These are phyloP conservation scores for Annulohypoxylon truncatum DNA, from an alignment of 2,329 filamentous ascomycete species.

Conservation along the genomic window DNA sequence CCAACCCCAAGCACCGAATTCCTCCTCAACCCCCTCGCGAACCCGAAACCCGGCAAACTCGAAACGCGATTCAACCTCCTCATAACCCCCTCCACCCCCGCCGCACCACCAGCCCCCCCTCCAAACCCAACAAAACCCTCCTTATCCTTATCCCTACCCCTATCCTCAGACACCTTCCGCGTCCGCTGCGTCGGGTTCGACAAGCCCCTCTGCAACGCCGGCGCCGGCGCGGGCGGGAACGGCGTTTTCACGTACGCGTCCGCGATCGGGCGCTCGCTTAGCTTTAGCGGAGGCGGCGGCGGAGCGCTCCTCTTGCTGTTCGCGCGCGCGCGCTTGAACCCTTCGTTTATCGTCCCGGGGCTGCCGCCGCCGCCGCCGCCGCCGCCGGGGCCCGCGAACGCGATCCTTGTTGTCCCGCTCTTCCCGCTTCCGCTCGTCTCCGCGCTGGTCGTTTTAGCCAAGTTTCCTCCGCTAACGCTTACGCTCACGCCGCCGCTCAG, in stretches of 20 bases:
- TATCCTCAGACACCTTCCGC: not conserved
- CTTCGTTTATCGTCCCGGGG: too few relatives aligned
- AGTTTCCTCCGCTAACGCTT: too few relatives aligned
- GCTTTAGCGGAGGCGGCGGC: conserved; percentile 43
- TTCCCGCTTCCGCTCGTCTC: too few relatives aligned
- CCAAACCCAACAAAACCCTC: too few relatives aligned
- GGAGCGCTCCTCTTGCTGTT: conserved; percentile 13
- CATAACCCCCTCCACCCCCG: not conserved
- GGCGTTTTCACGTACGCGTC: conserved; percentile 44
- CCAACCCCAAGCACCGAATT: conserved; percentile 7
- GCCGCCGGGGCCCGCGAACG: conserved; percentile 32
- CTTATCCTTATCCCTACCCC: conserved; percentile 2
- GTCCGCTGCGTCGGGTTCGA: not conserved
- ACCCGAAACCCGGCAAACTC: conserved; percentile 22
- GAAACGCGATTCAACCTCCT: conserved; percentile 39
- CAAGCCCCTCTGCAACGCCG: not conserved
- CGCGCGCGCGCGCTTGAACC: conserved; percentile 36
- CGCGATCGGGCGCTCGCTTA: conserved; percentile 36
- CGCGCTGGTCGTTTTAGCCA: not conserved
- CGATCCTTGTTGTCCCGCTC: conserved; percentile 17
- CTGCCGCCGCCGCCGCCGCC: conserved; percentile 6
- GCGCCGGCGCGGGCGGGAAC: conserved; percentile 24
- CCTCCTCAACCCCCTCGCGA: conserved; percentile 18
- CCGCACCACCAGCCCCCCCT: not conserved
- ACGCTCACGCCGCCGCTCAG: not conserved